Evolutionary conservation across 768 basidiomycete species (phyloP), one percentile per base, ranked within the genome.

Genomic region (Phlegmacium glaucopus): DNA sequence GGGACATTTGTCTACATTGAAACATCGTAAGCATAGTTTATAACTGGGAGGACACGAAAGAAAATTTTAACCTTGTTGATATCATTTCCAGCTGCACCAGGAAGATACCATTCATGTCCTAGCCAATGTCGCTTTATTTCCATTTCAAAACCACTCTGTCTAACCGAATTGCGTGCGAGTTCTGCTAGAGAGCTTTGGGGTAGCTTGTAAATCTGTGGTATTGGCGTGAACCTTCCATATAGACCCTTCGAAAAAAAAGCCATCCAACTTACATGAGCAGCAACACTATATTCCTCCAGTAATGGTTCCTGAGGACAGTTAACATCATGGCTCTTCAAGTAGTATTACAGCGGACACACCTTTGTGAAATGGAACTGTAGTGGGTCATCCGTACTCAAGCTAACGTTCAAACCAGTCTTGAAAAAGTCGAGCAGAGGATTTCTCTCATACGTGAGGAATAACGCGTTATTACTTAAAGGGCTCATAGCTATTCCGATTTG

Each of bases 401-500:
- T 94, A 53, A 97, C 92, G 63, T 98, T 98, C 55, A 99, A 72
- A 16, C 96, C 96, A 0, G 87, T 85, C 65, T 91, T 87, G 79
- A 98, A 98, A 69, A 95, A 99, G 59, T 95, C 93, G 4, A 93
- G 94, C 32, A 99, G 79, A 0, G 96, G 96, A 61, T 99, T 99
- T 36, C 96, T 77, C 69, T 99, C 96, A 58, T 97, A 98, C 3
- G 90, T 87, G 61, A 99, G 72, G 74, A 99, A 99, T 30, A 99
- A 72, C 1, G 96, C 94, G 55, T 99, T 99, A 64, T 99, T 99
- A 67, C 93, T 96, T 39, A 99, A 69, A 2, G 96, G 96, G 60
- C 91, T 94, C 96, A 99, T 99, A 2, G 96, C 96, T 13, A 99
- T 79, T 26, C 96, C 95, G 52, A 98, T 97, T 70, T 98, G 96